Base-by-base conservation (phyloP, 192 early-diverging fungal species). In the Linnemannia exigua region DNA sequence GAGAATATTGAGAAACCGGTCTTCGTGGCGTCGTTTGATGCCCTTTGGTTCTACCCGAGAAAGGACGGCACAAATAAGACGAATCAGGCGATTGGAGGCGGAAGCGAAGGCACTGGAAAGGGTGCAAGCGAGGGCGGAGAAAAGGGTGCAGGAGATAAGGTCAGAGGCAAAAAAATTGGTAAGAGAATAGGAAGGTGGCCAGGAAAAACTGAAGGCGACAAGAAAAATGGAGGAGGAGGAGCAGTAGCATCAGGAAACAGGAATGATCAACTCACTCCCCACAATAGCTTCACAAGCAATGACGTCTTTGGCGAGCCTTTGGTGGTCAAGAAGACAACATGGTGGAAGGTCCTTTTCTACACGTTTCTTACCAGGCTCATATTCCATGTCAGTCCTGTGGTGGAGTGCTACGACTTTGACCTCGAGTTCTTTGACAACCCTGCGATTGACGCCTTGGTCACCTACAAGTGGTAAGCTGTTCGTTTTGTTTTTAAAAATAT, bases 361-460 rank as follows among this genome's bases (percentile, higher is more conserved):
- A n/a, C 67, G 66, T 14, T 76, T 25, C 31, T 11, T 3, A 9
- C 67, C n/a, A 67, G 48, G 35, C 2, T n/a, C 50, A 25, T 38
- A 3, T 28, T 68, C 20, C n/a, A 46, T 28, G 11, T 22, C 17
- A 46, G 46, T 19, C 46, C 37, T 8, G 33, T 20, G 50, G 66
- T 76, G 5, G 47, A 76, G 33, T 46, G 28, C 17, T 25, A 76
- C 31, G 31, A 76, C 25, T 69, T 76, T n/a, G 44, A 20, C 9
- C 17, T 77, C 3, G 36, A 67, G 61, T 67, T 68, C 46, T 77
- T 77, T 69, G 81, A 77, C 33, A 77, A 83, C 47, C 81, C 81
- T 1, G 81, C 76, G 17, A 35, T 77, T 6, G 72, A 48, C 3
- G 76, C 75, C 19, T 36, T 83, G 14, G 31, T 83, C 5, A 31